Conservation (phyloP, 1,139 yeast species). For the Nematodospora anomalae region DNA sequence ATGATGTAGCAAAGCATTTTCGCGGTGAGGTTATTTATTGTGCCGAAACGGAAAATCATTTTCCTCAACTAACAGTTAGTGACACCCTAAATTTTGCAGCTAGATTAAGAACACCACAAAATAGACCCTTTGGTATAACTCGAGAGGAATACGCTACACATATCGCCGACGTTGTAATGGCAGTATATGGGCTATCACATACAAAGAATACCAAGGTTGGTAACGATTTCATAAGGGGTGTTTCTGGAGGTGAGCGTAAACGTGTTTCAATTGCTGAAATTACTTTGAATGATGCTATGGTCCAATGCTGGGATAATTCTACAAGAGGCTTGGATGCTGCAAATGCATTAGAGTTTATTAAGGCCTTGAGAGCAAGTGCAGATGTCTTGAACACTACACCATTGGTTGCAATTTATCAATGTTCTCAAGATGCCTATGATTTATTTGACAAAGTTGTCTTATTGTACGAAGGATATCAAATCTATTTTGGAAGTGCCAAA, state of each 20-base stretch:
- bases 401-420: slow-evolving; percentile 78
- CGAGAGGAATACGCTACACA: slow-evolving; percentile 42
- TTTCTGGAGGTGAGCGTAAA: slow-evolving; percentile 47
- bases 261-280: slow-evolving; percentile 49
- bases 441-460: slow-evolving; percentile 74
- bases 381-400: slow-evolving; percentile 58
- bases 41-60: slow-evolving; percentile 54
- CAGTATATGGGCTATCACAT: slow-evolving; percentile 39
- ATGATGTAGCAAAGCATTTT: slow-evolving; percentile 46
- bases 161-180: slow-evolving; percentile 44
- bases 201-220: slow-evolving; percentile 38
- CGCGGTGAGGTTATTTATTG: slow-evolving; percentile 52
- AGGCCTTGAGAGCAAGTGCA: slow-evolving; percentile 66
- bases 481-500: slow-evolving; percentile 64
- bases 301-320: slow-evolving; percentile 63
- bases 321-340: slow-evolving; percentile 64
- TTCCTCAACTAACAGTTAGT: slow-evolving; percentile 52
- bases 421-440: slow-evolving; percentile 73
- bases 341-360: slow-evolving; percentile 67
- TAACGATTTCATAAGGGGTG: slow-evolving; percentile 37
- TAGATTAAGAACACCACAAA: slow-evolving; percentile 40
- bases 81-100: slow-evolving; percentile 51
- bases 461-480: slow-evolving; percentile 76
- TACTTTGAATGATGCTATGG: slow-evolving; percentile 33
- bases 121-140: slow-evolving; percentile 33